Evolutionary conservation across 768 basidiomycete genomes (phyloP), one percentile per base, ranked within the genome.

Genomic region (Lactarius sp.): DNA sequence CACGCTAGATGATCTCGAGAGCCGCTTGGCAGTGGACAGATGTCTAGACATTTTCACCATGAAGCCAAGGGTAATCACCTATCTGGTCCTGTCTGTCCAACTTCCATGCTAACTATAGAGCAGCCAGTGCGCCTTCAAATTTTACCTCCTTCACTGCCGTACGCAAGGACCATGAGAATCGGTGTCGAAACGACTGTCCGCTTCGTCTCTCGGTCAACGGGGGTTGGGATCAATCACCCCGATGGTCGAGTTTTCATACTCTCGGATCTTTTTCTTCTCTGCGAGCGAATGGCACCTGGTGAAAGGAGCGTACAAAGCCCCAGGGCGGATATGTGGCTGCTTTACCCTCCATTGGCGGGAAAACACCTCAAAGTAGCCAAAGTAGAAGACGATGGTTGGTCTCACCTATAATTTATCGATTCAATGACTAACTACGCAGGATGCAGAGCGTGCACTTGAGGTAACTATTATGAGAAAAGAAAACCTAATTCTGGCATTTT

Each of bases 21-120:
- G 82, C 39, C 80, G 92, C 33, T 79, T 99, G 39, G 81, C 86
- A 34, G 87, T 92, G 1, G 83, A 88, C 36, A 79, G 83, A 20
- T 92, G 92, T 8, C 76, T 98, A 34, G 97, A 99, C 73, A 86
- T 99, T 51, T 99, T 99, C 73, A 92, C 92, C 1, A 96, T 99
- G 94, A 82, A 84, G 66, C 89, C 89, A 1, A 94, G 93, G 84
- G 96, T 93, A 66, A 65, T 37, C 39, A 18, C 22, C 75, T 64
- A n/a, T 53, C 20, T 20, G 47, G 7, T n/a, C 34, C 37, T 18
- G 18, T 66, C 68, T 54, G 31, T 14, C 9, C 22, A 9, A 3
- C 13, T 51, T 61, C 5, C 14, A 42, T 60, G n/a, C 22, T 37
- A 50, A 62, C 50, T 20, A 54, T 59, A n/a, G 37, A 67, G 44